Evolutionary conservation across 2,329 filamentous ascomycete species (phyloP), one percentile per base, ranked within the genome.

Genomic region (Aspergillus pseudonomiae): DNA sequence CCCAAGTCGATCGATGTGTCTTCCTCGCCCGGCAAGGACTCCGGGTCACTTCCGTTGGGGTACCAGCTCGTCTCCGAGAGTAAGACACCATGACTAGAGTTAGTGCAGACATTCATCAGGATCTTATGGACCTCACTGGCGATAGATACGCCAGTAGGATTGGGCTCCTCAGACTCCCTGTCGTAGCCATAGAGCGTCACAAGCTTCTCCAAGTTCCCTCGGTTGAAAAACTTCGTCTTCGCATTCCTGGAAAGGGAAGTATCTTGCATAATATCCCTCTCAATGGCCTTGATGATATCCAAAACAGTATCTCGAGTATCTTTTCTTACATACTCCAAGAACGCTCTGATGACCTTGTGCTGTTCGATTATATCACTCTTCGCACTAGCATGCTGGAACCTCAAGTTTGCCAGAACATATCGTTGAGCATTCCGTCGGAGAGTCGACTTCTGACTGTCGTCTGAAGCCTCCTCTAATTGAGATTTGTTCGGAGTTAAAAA

Each of bases 361-460:
- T 96, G 92, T 41, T 89, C 90, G 41, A 99, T 81, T 6, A 99
- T 85, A 71, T 97, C 94, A 64, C 85, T 88, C 78, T 96, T 96
- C 16, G 90, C 89, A 65, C 91, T 88, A 6, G 89, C 83, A 66
- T 91, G 88, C 62, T 97, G 85, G 70, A 92, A 91, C 72, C 89
- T 92, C 66, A 99, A 81, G 66, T 92, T 89, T 28, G 90, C 88
- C 64, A 97, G 80, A 39, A 97, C 82, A 75, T 97, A 94, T 46
- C 90, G 87, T 60, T 96, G 85, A 10, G 94, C 91, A 73, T 94
- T 93, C 2, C 92, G 92, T 59, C 95, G 86, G 21, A 97, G 85
- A 9, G 93, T 94, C 2, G 93, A 91, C 70, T 88, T 90, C 65
- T 87, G 85, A 6, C 81, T 78, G 61, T 92, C 89, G 70, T 91